These are phyloP conservation scores for Rhizopogon roseolus DNA, from an alignment of 768 basidiomycete genomes.

Conservation along the genomic window DNA sequence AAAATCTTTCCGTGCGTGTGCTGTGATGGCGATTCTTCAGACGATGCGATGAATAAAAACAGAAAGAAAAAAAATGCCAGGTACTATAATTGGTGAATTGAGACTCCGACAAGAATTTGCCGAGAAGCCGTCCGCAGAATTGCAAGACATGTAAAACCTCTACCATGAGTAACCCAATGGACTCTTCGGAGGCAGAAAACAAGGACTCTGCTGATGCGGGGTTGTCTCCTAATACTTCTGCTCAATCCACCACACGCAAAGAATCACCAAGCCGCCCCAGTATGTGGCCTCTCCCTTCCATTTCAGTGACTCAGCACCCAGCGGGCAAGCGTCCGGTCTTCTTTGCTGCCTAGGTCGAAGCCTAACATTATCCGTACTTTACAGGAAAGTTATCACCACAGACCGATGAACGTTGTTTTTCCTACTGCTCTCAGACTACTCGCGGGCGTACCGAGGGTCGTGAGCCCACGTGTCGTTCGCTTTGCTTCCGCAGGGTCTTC, in stretches of 20 bases:
- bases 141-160: not conserved
- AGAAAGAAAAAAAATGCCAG: no score
- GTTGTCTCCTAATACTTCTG: not conserved
- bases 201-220: not conserved
- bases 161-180: not conserved
- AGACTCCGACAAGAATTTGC: conserved; percentile 4
- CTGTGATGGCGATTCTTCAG: conserved; percentile 86
- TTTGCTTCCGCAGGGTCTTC: conserved; percentile 64
- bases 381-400: conserved; percentile 54
- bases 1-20: conserved; percentile 58
- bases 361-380: not conserved
- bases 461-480: conserved; percentile 51
- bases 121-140: not conserved
- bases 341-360: not conserved
- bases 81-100: conserved; percentile 15
- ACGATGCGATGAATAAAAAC: conserved; percentile 39
- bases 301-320: conserved; percentile 20
- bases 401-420: conserved; percentile 62
- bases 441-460: conserved; percentile 45
- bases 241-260: not conserved
- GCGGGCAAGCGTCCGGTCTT: conserved; percentile 12
- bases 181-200: not conserved
- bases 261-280: not conserved
- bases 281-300: conserved; percentile 11
- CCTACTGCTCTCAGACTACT: conserved; percentile 56